Percentiles rank a stretch among this genome's conserved stretches.
phyloP scores from a whole-genome alignment of 2,329 filamentous ascomycete genomes.

The Penicillium sp. region DNA sequence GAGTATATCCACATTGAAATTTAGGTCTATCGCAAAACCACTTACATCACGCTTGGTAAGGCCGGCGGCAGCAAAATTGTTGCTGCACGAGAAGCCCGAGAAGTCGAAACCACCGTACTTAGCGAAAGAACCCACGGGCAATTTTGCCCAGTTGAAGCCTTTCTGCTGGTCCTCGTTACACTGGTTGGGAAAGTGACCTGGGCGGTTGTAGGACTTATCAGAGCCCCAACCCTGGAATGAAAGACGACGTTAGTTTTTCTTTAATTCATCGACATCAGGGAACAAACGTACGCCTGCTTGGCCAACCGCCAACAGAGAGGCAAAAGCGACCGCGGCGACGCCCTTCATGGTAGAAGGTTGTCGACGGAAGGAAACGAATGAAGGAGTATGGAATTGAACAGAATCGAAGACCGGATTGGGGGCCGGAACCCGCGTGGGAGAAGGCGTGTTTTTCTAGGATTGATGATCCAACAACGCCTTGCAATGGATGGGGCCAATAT shows the following conservation, averaged over 20 bases:
- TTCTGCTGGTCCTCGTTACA: constrained; percentile 63
- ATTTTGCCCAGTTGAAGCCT: constrained; percentile 67
- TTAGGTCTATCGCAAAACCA: background rate
- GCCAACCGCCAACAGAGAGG: constrained; percentile 44
- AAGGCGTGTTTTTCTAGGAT: background rate
- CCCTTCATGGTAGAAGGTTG: constrained; percentile 28
- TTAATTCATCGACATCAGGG: background rate
- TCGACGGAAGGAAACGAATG: constrained; percentile 19
- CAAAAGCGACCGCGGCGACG: constrained; percentile 20
- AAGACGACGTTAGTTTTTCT: background rate
- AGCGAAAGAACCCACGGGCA: constrained; percentile 56
- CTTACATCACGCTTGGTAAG: constrained; percentile 40
- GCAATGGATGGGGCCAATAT: background rate
- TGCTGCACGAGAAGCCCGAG: constrained; percentile 64
- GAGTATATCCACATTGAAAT: too few species aligned
- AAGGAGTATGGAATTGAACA: background rate
- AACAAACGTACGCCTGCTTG: constrained; percentile 45
- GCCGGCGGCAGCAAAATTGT: constrained; percentile 44
- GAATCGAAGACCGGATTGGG: background rate
- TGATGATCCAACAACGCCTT: background rate
- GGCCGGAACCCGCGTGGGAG: background rate
- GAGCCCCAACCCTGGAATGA: constrained; percentile 44
- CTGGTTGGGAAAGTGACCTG: constrained; percentile 67
- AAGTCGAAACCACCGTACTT: constrained; percentile 69
- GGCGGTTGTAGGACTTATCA: constrained; percentile 57